phyloP scores from a whole-genome alignment of 2,329 filamentous ascomycete species.

The Seiridium unicorne region DNA sequence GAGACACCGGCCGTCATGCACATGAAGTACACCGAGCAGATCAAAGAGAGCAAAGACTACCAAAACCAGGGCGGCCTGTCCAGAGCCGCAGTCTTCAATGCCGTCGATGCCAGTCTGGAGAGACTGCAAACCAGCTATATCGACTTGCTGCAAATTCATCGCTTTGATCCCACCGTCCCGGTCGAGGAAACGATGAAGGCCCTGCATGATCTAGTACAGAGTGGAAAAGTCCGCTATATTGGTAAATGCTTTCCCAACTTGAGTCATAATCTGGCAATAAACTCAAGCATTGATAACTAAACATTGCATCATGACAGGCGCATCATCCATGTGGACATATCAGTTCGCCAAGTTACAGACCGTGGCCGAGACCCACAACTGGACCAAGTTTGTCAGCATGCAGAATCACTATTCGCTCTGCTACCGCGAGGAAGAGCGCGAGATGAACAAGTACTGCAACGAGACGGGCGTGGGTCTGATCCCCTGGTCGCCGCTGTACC shows the following conservation, averaged over 20 bases:
- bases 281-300: neutral
- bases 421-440: conserved; percentile 57
- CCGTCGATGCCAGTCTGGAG: conserved; percentile 57
- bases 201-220: conserved; percentile 55
- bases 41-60: conserved; percentile 6
- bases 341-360: conserved; percentile 50
- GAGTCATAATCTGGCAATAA: no score
- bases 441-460: conserved; percentile 41
- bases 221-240: conserved; percentile 52
- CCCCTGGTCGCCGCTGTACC: conserved; percentile 23
- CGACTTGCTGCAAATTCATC: conserved; percentile 60
- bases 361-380: conserved; percentile 49
- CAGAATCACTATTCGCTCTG: conserved; percentile 54
- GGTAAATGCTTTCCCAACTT: conserved; percentile 19
- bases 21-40: neutral
- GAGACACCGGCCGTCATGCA: neutral
- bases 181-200: conserved; percentile 61
- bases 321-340: conserved; percentile 39
- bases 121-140: conserved; percentile 51
- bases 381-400: conserved; percentile 58
- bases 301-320: neutral
- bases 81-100: conserved; percentile 64
- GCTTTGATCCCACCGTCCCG: conserved; percentile 50
- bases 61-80: conserved; percentile 52
- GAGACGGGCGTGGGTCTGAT: conserved; percentile 41